Conservation (phyloP, 345 rosid genomes). For the Hibiscus mutabilis region DNA sequence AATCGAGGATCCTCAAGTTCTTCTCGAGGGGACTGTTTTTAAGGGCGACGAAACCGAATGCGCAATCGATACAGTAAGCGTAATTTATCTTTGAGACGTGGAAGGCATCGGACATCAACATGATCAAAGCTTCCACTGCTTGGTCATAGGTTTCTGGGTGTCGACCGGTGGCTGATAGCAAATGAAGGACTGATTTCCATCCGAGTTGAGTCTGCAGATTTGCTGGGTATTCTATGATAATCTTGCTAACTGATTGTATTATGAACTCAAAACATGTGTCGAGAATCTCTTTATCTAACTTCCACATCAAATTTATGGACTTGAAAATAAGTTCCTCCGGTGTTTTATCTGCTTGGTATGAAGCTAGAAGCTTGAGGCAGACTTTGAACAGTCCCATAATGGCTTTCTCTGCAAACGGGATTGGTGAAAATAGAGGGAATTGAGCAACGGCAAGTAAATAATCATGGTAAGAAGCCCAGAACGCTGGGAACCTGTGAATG, state of each 20-base stretch:
- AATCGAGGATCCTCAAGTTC: slow-evolving; percentile 59
- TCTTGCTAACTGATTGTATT: slow-evolving; percentile 49
- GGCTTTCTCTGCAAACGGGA: slow-evolving; percentile 75
- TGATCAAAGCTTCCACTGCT: slow-evolving; percentile 62
- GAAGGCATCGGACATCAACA: slow-evolving; percentile 42
- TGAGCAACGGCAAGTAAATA: slow-evolving; percentile 52
- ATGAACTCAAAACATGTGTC: slow-evolving; percentile 59
- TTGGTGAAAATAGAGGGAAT: slow-evolving; percentile 73
- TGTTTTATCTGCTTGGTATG: slow-evolving; percentile 35
- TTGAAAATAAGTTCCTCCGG: slow-evolving; percentile 71
- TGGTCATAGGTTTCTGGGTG: slow-evolving; percentile 65
- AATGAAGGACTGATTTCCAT: slow-evolving; percentile 74
- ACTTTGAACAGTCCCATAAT: slow-evolving; percentile 54
- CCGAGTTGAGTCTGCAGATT: slow-evolving; percentile 65
- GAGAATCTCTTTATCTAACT: slow-evolving; percentile 75
- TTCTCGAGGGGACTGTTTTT: slow-evolving; percentile 64
- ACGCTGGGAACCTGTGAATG: slow-evolving; percentile 41
- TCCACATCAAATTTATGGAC: slow-evolving; percentile 82
- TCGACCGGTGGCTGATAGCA: slow-evolving; percentile 62
- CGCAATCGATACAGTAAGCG: slow-evolving; percentile 66
- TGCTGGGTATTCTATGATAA: slow-evolving; percentile 48
- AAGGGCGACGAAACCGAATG: slow-evolving; percentile 68
- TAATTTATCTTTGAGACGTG: slow-evolving; percentile 51
- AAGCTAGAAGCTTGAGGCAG: slow-evolving; percentile 51
- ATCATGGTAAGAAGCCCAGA: slow-evolving; percentile 73